Conservation (phyloP, 306 rosid species). For the Cicer yamashitae region DNA sequence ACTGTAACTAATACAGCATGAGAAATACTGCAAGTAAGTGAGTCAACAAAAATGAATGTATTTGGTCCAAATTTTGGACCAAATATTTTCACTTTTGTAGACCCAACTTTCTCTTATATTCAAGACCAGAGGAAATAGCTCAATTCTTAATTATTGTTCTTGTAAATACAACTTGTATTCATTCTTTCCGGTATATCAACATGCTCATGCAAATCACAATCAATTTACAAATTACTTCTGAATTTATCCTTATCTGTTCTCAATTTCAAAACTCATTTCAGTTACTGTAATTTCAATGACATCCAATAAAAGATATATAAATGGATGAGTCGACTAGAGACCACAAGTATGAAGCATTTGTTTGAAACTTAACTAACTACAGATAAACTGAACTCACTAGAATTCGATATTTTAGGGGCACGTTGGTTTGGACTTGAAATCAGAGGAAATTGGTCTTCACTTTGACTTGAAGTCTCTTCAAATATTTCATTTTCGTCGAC, state of each 20-base stretch:
- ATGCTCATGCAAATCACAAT: slow-evolving; percentile 30
- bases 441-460: slow-evolving; percentile 68
- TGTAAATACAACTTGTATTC: slow-evolving; percentile 20
- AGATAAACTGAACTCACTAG: slow-evolving; percentile 57
- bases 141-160: background rate
- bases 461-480: slow-evolving; percentile 50
- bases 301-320: slow-evolving; percentile 31
- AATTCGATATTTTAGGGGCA: slow-evolving; percentile 49
- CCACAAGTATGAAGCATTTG: slow-evolving; percentile 42
- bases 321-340: slow-evolving; percentile 38
- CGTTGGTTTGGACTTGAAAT: slow-evolving; percentile 54
- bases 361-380: slow-evolving; percentile 38
- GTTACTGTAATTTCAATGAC: slow-evolving; percentile 44
- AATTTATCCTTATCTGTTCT: slow-evolving; percentile 24
- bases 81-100: too few relatives aligned
- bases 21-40: background rate
- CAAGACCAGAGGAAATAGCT: background rate
- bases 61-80: too few relatives aligned
- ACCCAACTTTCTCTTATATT: too few relatives aligned
- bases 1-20: slow-evolving; percentile 21
- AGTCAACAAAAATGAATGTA: too few relatives aligned
- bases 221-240: slow-evolving; percentile 21
- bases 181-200: slow-evolving; percentile 19
- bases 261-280: slow-evolving; percentile 44
- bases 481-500: slow-evolving; percentile 52